Conservation (phyloP, 768 basidiomycete genomes). For the Mycena capillaripes region DNA sequence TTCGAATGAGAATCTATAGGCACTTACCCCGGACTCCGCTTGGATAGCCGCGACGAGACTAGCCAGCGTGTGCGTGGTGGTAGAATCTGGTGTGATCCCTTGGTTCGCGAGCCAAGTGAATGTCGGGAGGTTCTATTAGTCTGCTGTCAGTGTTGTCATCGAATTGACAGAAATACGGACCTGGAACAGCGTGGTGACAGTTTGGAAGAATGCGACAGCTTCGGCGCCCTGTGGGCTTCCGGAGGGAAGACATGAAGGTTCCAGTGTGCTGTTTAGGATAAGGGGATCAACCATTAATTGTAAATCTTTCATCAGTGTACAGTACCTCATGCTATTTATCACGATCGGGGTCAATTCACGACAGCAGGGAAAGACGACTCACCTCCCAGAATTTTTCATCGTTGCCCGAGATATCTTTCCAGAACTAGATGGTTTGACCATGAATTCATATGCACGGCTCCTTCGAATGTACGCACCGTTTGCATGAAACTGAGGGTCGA, state of each 20-base stretch:
- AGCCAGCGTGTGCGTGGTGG: constrained; percentile 58
- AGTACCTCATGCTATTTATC: constrained; percentile 55
- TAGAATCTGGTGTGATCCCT: constrained; percentile 66
- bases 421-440: constrained; percentile 49
- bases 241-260: constrained; percentile 55
- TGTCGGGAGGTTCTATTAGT: constrained; percentile 62
- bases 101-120: constrained; percentile 66
- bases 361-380: constrained; percentile 49
- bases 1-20: not conserved
- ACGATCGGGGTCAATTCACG: constrained; percentile 34
- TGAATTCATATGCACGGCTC: not conserved
- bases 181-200: constrained; percentile 53
- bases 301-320: no score
- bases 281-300: not conserved
- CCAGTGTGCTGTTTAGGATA: constrained; percentile 47
- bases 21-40: constrained; percentile 54
- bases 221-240: constrained; percentile 27
- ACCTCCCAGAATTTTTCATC: constrained; percentile 66
- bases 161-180: constrained; percentile 23
- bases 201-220: constrained; percentile 66
- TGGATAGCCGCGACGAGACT: constrained; percentile 57
- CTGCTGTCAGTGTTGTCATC: not conserved
- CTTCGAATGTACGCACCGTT: constrained; percentile 11
- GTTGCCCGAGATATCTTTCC: constrained; percentile 57
- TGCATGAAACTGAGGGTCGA: constrained; percentile 59